These are phyloP conservation scores for Saccharomycopsis oosterbeekiorum DNA, from an alignment of 805 yeast species.

Conservation along the genomic window DNA sequence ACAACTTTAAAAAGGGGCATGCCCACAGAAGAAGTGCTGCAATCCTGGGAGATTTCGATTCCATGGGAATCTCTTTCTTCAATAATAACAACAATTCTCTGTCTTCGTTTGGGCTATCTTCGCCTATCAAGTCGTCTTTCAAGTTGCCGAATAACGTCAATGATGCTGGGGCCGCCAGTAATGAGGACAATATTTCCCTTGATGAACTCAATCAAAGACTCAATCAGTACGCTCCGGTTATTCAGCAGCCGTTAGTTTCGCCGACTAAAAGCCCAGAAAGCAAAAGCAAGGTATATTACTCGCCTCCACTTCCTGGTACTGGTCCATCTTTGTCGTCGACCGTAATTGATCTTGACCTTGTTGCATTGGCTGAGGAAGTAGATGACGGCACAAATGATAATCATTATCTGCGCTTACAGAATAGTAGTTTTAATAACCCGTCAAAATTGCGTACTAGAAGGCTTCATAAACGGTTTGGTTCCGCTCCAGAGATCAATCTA, in stretches of 20 bases:
- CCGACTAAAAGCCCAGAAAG: neutral
- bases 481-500: neutral
- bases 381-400: neutral
- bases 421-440: neutral
- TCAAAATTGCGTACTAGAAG: slow-evolving; percentile 1
- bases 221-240: neutral
- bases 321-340: neutral
- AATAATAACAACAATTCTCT: slow-evolving; percentile 3
- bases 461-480: neutral
- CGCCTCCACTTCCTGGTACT: neutral
- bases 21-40: slow-evolving; percentile 83
- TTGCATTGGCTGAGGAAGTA: neutral
- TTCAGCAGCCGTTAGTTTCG: neutral
- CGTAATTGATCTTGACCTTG: neutral
- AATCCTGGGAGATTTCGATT: slow-evolving; percentile 76
- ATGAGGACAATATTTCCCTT: neutral
- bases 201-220: neutral
- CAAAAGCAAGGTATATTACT: neutral
- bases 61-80: slow-evolving; percentile 23
- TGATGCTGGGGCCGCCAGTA: neutral
- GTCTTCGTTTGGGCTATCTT: neutral
- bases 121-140: slow-evolving; percentile 9
- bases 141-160: slow-evolving; percentile 7
- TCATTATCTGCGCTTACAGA: neutral
- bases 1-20: slow-evolving; percentile 34